Evolutionary conservation across 2,329 filamentous ascomycete genomes (phyloP), one percentile per base, ranked within the genome.

Genomic region (Cladosporium phlei): DNA sequence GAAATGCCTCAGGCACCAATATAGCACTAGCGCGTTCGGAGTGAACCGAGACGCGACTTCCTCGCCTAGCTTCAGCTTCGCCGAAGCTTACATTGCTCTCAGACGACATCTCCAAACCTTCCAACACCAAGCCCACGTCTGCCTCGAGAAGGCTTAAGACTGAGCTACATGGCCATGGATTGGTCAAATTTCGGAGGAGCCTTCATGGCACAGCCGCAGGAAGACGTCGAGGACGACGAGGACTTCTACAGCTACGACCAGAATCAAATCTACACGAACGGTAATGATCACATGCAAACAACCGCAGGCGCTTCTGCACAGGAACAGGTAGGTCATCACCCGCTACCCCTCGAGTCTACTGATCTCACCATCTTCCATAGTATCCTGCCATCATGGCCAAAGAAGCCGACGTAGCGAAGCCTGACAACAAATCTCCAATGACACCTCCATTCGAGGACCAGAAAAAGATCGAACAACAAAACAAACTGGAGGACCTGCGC

Each of bases 221-320:
- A 47, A 12, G 49, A 45, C 17, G 16, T 30, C 8, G 45, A 48
- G 19, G 49, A 51, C 24, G 49, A 50, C 27, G 48, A 51, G 21
- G 45, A 52, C 38, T 52, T 52, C 37, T 52, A 52, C 27, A 25
- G 40, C 29, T 24, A 27, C 45, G 35, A 22, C 9, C 28, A 39
- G 28, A 29, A 46, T 21, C n/a, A 11, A 14, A 27, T 12, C 16
- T 20, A 44, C 20, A 27, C 24, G 21, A 39, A 46, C 14, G 35
- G 35, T 47, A 28, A 40, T 19, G 27, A 38, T 34, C 28, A 47
- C 35, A 35, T 40, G 44, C 35, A 39, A 20, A 28, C 44, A 33
- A 21, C 37, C 14, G 44, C 34, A 32, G 44, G 44, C 12, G 44
- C 42, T 20, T 10, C 35, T 28, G 22, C 44, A 33, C 11, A 5